These are phyloP conservation scores for Ustilago trichophora DNA, from an alignment of 1,284 basidiomycete species.

Conservation along the genomic window DNA sequence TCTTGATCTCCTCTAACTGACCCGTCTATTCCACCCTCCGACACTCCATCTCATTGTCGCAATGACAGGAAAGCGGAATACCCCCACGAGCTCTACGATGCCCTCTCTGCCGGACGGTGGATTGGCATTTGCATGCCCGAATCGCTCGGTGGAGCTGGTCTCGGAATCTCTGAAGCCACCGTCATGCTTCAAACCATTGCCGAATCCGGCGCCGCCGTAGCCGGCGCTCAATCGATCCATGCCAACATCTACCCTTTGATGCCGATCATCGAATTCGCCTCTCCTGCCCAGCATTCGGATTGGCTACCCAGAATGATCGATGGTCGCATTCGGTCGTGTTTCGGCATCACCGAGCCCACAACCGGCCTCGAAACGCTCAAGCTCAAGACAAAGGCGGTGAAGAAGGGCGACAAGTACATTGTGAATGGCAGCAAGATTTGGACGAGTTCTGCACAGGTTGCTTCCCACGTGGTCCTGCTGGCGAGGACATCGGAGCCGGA, in stretches of 20 bases:
- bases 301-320: conserved; percentile 66
- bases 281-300: conserved; percentile 48
- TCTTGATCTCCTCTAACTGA: too few species aligned
- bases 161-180: conserved; percentile 67
- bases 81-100: conserved; percentile 54
- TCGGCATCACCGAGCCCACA: conserved; percentile 67
- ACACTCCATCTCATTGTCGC: too few species aligned
- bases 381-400: conserved; percentile 59
- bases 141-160: conserved; percentile 61
- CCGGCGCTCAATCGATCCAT: conserved; percentile 51
- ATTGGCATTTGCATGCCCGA: conserved; percentile 53
- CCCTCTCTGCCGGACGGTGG: conserved; percentile 36
- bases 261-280: conserved; percentile 55
- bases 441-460: conserved; percentile 63
- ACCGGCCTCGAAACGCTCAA: conserved; percentile 65
- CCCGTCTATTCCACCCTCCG: too few species aligned
- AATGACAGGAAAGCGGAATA: conserved; percentile 24
- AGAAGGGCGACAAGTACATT: conserved; percentile 48
- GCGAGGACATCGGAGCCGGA: conserved; percentile 64
- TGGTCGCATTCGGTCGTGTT: conserved; percentile 66
- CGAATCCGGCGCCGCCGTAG: conserved; percentile 62
- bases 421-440: conserved; percentile 65
- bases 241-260: conserved; percentile 57
- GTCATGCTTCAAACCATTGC: conserved; percentile 68
- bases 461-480: conserved; percentile 63